Evolutionary conservation across 2,329 filamentous ascomycete species (phyloP), one percentile per base, ranked within the genome.

Genomic region (Cladophialophora yegresii): DNA sequence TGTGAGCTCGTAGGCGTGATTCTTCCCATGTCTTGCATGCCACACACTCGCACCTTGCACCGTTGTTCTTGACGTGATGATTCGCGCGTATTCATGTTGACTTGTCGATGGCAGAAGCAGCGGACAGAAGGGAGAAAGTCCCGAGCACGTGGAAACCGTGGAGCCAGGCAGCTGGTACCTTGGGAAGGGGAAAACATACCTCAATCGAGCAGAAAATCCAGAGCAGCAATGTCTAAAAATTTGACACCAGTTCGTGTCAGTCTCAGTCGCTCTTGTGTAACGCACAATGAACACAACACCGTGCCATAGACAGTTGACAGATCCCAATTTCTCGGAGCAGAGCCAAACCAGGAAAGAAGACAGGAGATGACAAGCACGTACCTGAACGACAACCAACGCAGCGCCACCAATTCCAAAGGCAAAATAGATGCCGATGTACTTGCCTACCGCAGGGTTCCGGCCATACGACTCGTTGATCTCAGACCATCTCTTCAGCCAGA

Each of bases 161-260:
- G 10, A 58, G 40, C 16, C 26, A 23, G n/a, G n/a, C 9, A 50
- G 22, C 47, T 13, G 47, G 22, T 50, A 50, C 47, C 47, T 22
- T 28, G 30, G 26, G 16, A 22, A 26, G 23, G 58, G 61, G 61
- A 59, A 56, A 57, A 61, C 82, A 73, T 81, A 91, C 89, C 85
- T 99, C 95, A 68, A 99, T 99, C 4, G 95, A 98, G 80, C 96
- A 99, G 80, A 99, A 98, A 70, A 99, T 98, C 95, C 95, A 99
- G 30, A 99, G 83, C 69, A 99, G 92, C 71, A 99, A 81, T 5
- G 93, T 98, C 62, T 71, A 61, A 6, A 47, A 32, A 32, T 32
- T 20, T 33, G 28, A 51, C 55, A 43, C 16, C 36, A 43, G 36
- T 8, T 43, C 16, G 13, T 59, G 62, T 69, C 60, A 69, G 67